A percentile compares a stretch with the other conserved stretches of the same genome.
These are phyloP conservation scores for Apophysomyces trapeziformis DNA, from an alignment of 371 early-diverging fungal species.

Conservation along the genomic window DNA sequence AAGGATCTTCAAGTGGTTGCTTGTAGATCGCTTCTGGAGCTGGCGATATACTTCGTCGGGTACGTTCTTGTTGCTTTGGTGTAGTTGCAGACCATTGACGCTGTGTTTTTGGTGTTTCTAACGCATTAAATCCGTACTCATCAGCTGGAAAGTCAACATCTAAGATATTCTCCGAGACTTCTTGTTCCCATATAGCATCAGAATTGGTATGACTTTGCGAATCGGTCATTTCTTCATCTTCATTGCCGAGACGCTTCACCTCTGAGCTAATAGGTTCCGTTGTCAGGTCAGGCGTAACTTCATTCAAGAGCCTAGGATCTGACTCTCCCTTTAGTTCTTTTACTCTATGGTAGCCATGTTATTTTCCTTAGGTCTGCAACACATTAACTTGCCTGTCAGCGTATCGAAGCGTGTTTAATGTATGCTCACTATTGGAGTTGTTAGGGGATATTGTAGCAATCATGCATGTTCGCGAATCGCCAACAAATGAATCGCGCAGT, in stretches of 20 bases:
- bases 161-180: constrained; percentile 42
- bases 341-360: constrained; percentile 21
- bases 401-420: constrained; percentile 98
- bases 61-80: constrained; percentile 32
- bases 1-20: constrained; percentile 19
- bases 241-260: neutral
- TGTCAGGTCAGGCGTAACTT: neutral
- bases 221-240: constrained; percentile 10
- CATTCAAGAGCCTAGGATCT: constrained; percentile 32
- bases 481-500: constrained; percentile 96
- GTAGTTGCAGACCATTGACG: constrained; percentile 16
- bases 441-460: constrained; percentile 97
- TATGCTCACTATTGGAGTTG: constrained; percentile 92
- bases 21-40: constrained; percentile 32
- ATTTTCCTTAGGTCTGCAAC: neutral
- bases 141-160: constrained; percentile 47
- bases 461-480: constrained; percentile 96
- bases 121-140: constrained; percentile 23
- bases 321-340: constrained; percentile 52
- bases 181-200: constrained; percentile 34
- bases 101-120: constrained; percentile 43
- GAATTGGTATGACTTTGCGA: constrained; percentile 22
- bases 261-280: constrained; percentile 1
- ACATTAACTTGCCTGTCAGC: constrained; percentile 81
- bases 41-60: constrained; percentile 45